Evolutionary conservation across 2,329 filamentous ascomycete genomes (phyloP).

Genomic region (Knoxdaviesia capensis): DNA sequence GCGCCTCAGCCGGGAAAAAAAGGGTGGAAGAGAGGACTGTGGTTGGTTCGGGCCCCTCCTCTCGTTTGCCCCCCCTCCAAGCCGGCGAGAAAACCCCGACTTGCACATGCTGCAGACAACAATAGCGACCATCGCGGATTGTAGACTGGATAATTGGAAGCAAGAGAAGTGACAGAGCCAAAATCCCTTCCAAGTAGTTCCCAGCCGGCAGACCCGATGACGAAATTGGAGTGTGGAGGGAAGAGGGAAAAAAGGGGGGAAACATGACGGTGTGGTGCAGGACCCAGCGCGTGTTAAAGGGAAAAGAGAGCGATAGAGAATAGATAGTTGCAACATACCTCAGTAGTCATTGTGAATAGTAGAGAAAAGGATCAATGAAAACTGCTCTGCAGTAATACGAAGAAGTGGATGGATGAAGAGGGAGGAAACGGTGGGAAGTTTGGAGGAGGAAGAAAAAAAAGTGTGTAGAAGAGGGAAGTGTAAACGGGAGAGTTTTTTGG

Average conservation of each 20-base stretch:
- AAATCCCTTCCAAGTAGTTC: no score
- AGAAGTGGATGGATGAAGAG: constrained; percentile 1
- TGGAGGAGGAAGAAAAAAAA: constrained; percentile 1
- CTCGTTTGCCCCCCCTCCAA: no score
- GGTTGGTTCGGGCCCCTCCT: no score
- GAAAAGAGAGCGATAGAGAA: not conserved
- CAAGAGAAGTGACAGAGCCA: no score
- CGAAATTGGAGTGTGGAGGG: not conserved
- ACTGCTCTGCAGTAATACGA: constrained; percentile 2
- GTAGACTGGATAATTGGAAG: no score
- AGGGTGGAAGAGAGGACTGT: no score
- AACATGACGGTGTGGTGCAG: not conserved
- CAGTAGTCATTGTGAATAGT: constrained; percentile 34
- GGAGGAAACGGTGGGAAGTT: constrained; percentile 1
- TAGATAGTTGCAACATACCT: constrained; percentile 25
- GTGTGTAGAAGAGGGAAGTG: not conserved
- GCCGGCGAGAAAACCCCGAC: no score
- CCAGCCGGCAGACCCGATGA: not conserved
- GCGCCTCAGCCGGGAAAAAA: no score
- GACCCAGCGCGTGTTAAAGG: constrained; percentile 1
- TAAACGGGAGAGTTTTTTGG: not conserved
- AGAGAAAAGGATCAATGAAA: constrained; percentile 4
- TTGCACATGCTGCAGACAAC: no score
- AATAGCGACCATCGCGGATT: no score
- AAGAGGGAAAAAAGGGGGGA: not conserved